Evolutionary conservation across 2,329 filamentous ascomycete genomes (phyloP), one percentile per base, ranked within the genome.

Genomic region (Phoma sp.): DNA sequence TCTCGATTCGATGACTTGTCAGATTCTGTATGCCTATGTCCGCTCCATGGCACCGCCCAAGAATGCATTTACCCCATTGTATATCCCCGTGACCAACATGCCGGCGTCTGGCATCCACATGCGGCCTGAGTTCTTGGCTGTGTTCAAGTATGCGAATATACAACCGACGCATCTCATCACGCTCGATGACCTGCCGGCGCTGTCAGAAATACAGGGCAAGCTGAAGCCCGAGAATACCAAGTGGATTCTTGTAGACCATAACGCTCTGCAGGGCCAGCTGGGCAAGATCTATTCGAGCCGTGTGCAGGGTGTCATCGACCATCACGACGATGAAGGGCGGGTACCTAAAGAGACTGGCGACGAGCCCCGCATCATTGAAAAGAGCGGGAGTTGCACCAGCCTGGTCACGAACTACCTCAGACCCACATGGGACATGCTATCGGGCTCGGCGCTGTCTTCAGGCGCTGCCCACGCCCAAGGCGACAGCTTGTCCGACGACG

Each of bases 191-290:
- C 71, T 88, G 0, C 80, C 80, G 4, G 67, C 82, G 9, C 72
- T 85, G 13, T 80, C 78, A 4, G 80, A 82, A n/a, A 77, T 84
- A 0, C 79, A 80, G 1, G 50, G 65, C 27, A 62, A 65, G 50
- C 70, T 89, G 10, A 65, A 73, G 0, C 79, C 85, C 0, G 79
- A 82, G 24, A 82, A 85, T 41, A 88, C 88, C 1, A 79, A 78
- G 44, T 92, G 89, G 89, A 76, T 91, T 17, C 79, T 95, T 1
- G 89, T 95, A 4, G 91, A 95, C 75, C 91, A 95, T 78, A 95
- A 95, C 70, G 82, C 80, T 0, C 78, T 91, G 43, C 88, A 88
- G 6, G 89, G 89, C 0, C 66, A 75, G 13, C 77, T 94, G 15
- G 83, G 80, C 15, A 74, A 71, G 33, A 73, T 79, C 15, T 90